A percentile compares a stretch with the other conserved stretches of the same genome.
Evolutionary conservation across 2,329 filamentous ascomycete species (phyloP).

Genomic region (Pseudogymnoascus sp.): DNA sequence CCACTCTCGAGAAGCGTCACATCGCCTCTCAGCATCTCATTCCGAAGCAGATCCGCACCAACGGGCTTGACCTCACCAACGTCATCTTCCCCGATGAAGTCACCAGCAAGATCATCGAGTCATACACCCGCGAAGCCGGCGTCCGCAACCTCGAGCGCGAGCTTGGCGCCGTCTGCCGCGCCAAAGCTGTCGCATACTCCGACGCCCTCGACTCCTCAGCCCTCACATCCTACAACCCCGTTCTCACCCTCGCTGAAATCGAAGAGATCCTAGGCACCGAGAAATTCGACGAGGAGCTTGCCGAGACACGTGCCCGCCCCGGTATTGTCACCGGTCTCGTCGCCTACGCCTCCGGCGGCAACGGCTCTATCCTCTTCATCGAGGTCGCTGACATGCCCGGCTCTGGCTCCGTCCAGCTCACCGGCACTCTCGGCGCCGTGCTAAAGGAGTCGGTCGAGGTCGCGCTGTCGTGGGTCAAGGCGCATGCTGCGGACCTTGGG

Average conservation of each 20-base stretch:
- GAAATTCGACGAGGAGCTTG: slow-evolving; percentile 90
- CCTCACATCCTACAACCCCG: slow-evolving; percentile 61
- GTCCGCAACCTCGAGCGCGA: slow-evolving; percentile 95
- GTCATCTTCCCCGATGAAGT: slow-evolving; percentile 73
- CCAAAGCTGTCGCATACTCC: slow-evolving; percentile 90
- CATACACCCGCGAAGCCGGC: slow-evolving; percentile 91
- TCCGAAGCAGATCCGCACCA: slow-evolving; percentile 87
- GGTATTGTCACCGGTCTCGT: slow-evolving; percentile 95
- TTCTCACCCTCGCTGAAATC: slow-evolving; percentile 68
- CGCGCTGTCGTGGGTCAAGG: slow-evolving; percentile 92
- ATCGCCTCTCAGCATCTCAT: slow-evolving; percentile 91
- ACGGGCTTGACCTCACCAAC: slow-evolving; percentile 70
- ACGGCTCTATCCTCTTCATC: slow-evolving; percentile 95
- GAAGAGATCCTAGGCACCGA: slow-evolving; percentile 90
- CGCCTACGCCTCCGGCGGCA: slow-evolving; percentile 84
- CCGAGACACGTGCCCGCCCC: slow-evolving; percentile 72
- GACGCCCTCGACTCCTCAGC: slow-evolving; percentile 69
- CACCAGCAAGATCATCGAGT: slow-evolving; percentile 89
- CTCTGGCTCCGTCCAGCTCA: slow-evolving; percentile 83
- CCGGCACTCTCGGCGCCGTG: slow-evolving; percentile 91
- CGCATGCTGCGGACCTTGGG: slow-evolving; percentile 84
- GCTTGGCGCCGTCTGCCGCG: slow-evolving; percentile 86
- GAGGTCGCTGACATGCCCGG: slow-evolving; percentile 97
- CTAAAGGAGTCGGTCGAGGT: slow-evolving; percentile 97
- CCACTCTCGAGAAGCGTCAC: slow-evolving; percentile 90